Base-by-base conservation (phyloP, 148 eudicot genomes). In the Rhododendron simsii region DNA sequence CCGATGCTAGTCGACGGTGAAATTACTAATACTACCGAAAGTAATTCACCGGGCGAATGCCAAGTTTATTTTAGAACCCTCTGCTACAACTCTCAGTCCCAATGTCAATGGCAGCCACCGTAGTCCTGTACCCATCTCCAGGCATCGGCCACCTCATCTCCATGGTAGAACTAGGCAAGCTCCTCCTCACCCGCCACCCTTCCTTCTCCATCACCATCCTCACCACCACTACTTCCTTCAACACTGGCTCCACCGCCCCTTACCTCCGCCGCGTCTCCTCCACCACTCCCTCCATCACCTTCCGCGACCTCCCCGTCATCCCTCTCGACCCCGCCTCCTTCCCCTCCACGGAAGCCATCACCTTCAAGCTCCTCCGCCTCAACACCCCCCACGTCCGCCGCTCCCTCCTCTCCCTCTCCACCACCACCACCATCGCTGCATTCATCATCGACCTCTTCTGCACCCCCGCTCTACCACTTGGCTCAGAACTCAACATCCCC, bases 91-190 rank as follows among this genome's bases (percentile, higher is more conserved):
- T 41, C 44, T 41, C 44, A 41, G 44, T 39, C 41, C 35, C 37
- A 35, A 1, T 35, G 37, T 35, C 37, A 35, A 12, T 85, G 16
- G 55, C 55, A 50, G 53, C 53, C 15, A 81, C 79, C 3, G 55
- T 91, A 81, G 88, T 91, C 26, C 82, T 94, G 15, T 94, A 91
- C 83, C 94, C 96, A 18, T 84, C 93, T 39, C 92, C 94, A 55
- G 93, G 88, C 15, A 91, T 94, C 11, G 93, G 96, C 80, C 95
- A 94, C 65, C 85, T 92, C 18, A 86, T 93, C 33, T 87, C 97
- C 81, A 91, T 93, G 94, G 94, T 94, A 30, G 94, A 94, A 86
- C 92, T 94, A 0, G 96, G 88, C 0, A 94, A 92, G 47, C 87
- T 87, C 10, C 84, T 89, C 30, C 81, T 77, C 53, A 48, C 61